Conservation (phyloP, 2,329 filamentous ascomycete species). For the Penicillium aurantiogriseum region DNA sequence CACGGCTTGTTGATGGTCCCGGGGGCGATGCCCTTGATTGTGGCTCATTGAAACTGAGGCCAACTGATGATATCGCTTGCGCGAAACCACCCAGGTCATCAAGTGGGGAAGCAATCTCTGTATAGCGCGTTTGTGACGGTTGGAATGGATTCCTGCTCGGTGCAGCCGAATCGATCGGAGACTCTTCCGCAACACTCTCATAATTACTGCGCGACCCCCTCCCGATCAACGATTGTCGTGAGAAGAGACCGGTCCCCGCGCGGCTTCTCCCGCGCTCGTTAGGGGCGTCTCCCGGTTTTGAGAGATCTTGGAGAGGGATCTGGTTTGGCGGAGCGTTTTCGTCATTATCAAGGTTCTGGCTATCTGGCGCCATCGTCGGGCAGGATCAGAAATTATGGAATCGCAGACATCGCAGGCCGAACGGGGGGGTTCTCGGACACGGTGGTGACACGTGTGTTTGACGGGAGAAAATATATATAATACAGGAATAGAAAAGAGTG, state of each 20-base stretch:
- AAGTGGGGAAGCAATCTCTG: constrained; percentile 32
- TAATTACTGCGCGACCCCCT: constrained; percentile 48
- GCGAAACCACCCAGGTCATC: constrained; percentile 43
- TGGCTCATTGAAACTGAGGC: constrained; percentile 41
- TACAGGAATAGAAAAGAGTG: neutral
- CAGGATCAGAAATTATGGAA: constrained; percentile 35
- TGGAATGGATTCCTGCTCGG: constrained; percentile 24
- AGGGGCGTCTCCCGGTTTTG: constrained; percentile 37
- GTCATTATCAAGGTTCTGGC: constrained; percentile 32
- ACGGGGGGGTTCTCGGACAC: constrained; percentile 1
- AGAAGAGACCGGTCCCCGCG: constrained; percentile 46
- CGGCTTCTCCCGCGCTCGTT: constrained; percentile 32
- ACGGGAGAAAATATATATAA: neutral
- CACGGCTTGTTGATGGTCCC: constrained; percentile 18
- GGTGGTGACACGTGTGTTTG: constrained; percentile 8
- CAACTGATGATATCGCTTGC: constrained; percentile 43
- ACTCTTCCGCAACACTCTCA: constrained; percentile 53
- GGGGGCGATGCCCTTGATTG: constrained; percentile 9
- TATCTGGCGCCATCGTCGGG: constrained; percentile 43
- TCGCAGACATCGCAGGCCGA: constrained; percentile 41
- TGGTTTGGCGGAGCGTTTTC: constrained; percentile 32
- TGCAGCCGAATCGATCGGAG: constrained; percentile 39
- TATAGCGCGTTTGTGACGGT: constrained; percentile 19
- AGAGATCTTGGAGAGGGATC: constrained; percentile 70
- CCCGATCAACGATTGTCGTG: constrained; percentile 41